phyloP scores from a whole-genome alignment of 805 yeast genomes.

The Osmozyma mogii region DNA sequence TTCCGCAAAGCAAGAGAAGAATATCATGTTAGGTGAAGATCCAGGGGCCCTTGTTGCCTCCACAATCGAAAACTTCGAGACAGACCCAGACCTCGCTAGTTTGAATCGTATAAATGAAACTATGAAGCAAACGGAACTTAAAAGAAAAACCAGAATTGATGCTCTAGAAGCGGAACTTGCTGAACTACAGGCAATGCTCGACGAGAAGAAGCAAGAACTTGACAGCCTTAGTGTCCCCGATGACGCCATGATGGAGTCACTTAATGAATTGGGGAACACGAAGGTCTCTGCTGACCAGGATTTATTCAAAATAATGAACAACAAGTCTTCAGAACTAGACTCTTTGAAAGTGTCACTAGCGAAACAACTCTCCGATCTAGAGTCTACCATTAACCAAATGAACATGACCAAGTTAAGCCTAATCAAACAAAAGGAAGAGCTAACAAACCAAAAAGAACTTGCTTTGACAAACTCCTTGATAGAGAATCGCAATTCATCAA shows the following conservation, averaged over 20 bases:
- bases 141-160: conserved; percentile 15
- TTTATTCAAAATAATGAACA: conserved; percentile 19
- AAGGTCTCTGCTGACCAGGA: conserved; percentile 14
- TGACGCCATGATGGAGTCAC: conserved; percentile 14
- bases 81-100: conserved; percentile 42
- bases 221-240: conserved; percentile 14
- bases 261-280: conserved; percentile 14
- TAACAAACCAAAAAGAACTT: conserved; percentile 22
- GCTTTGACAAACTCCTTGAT: conserved; percentile 23
- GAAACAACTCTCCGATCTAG: conserved; percentile 44
- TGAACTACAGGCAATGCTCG: not conserved
- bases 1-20: no score
- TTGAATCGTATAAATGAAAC: conserved; percentile 37
- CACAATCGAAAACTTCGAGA: conserved; percentile 42
- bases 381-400: conserved; percentile 29
- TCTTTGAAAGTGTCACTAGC: conserved; percentile 43
- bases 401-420: conserved; percentile 28
- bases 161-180: conserved; percentile 11
- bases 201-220: conserved; percentile 11
- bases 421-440: conserved; percentile 27
- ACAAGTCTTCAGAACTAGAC: conserved; percentile 30
- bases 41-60: conserved; percentile 31
- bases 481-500: conserved; percentile 35
- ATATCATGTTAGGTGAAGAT: conserved; percentile 21
- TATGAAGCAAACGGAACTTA: conserved; percentile 19